Conservation (phyloP, 2,329 filamentous ascomycete species). For the Pseudogymnoascus destructans region DNA sequence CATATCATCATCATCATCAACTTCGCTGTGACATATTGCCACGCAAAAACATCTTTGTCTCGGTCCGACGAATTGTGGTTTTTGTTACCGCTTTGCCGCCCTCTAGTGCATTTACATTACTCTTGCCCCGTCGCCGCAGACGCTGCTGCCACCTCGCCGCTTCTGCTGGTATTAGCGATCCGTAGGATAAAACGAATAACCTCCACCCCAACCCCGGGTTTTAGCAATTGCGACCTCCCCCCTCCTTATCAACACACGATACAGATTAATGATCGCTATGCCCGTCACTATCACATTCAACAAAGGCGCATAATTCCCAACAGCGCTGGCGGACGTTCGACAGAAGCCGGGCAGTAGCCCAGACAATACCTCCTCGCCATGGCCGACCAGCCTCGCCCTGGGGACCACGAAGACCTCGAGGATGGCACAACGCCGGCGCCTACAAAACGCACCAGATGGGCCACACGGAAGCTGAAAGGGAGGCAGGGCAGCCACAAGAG, state of each 20-base stretch:
- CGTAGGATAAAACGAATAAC: not conserved
- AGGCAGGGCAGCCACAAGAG: conserved; percentile 68
- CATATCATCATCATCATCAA: conserved; percentile 2
- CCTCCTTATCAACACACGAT: not conserved
- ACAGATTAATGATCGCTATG: conserved; percentile 5
- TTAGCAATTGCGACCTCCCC: conserved; percentile 2
- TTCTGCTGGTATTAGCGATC: conserved; percentile 3
- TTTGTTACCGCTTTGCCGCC: conserved; percentile 7
- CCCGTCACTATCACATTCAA: conserved; percentile 1
- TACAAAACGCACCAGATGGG: conserved; percentile 82
- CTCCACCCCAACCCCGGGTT: conserved; percentile 1
- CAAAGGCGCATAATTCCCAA: conserved; percentile 1
- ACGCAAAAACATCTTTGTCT: not conserved
- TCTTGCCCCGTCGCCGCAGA: conserved; percentile 1
- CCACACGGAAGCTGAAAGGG: conserved; percentile 74
- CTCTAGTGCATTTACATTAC: conserved; percentile 1
- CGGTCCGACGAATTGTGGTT: not conserved
- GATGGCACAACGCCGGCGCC: conserved; percentile 38
- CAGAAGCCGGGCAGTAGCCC: conserved; percentile 5
- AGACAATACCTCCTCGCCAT: conserved; percentile 19
- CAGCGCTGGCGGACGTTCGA: conserved; percentile 5
- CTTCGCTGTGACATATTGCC: conserved; percentile 2
- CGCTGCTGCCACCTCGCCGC: conserved; percentile 8
- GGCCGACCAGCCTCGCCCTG: conserved; percentile 17
- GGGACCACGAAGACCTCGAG: conserved; percentile 13